Base-by-base conservation (phyloP, 2,329 filamentous ascomycete genomes). In the Nigrospora osmanthi region DNA sequence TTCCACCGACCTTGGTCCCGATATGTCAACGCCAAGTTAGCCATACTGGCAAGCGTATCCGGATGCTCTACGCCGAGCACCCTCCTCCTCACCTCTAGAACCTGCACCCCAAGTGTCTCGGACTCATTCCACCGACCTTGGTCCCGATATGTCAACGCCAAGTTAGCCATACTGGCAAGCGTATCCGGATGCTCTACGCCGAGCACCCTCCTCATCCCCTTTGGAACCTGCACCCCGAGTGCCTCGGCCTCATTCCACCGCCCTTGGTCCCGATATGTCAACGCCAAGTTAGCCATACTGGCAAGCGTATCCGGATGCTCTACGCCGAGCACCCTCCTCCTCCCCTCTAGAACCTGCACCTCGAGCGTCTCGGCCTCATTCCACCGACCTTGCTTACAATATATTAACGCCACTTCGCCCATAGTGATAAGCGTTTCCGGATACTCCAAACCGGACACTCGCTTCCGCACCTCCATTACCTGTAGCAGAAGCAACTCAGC, bases 61-160 rank as follows among this genome's bases (percentile, higher is more conserved):
- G 35, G 40, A 36, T 42, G 40, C 10, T 42, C 33, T 10, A 12
- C 11, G 15, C 40, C 40, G 15, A 42, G 31, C 11, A 12, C 2
- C 35, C 14, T 14, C 15, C 17, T 38, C 5, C 35, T 2, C 4
- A 15, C 23, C 2, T 38, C 35, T 10, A 38, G 6, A 6, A 19
- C 35, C 13, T 38, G 16, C 15, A 23, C 1, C 6, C 7, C 7
- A 16, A 48, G 36, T 35, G 40, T 33, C 33, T 47, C 45, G 2
- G 45, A 35, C 15, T 35, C 32, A 3, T 44, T 36, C 45, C 37
- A 47, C 23, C 32, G 40, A 11, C 45, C 38, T 17, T 40, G 36
- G 10, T 31, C 11, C 6, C 15, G 6, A n/a, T 19, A 35, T 15
- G 35, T 44, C 9, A 40, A 37, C n/a, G 45, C 45, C 16, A 47